Evolutionary conservation across 345 rosid genomes (phyloP), one percentile per base, ranked within the genome.

Genomic region (Dipteronia sinensis): DNA sequence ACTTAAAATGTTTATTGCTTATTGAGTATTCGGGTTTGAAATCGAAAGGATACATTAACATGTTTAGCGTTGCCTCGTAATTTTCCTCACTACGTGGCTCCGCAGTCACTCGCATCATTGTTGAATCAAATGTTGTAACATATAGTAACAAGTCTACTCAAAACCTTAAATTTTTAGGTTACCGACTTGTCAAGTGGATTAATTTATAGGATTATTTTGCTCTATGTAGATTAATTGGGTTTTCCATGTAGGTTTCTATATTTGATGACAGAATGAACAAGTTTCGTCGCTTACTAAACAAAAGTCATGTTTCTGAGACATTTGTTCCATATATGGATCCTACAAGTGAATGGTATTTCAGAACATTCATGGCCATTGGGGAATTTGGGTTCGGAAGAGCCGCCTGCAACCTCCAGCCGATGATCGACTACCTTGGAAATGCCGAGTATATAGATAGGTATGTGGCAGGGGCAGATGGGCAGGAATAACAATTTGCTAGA

Each of bases 271-370:
- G 44, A 55, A 59, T 63, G 49, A 79, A 84, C 67, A 83, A 74
- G 49, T 80, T 47, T 53, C 86, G 91, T 3, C 73, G 69, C 40
- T 91, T 94, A 47, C 64, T 92, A 15, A 90, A 90, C 17, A 90
- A 78, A 82, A 95, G 93, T 19, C 92, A 90, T 75, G 83, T 90
- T 29, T 89, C 97, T 3, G 97, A 94, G 86, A 88, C 94, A 17
- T 94, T 91, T 74, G 98, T 94, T 27, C 98, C 95, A 0, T 92
- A 92, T 40, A 90, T 89, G 94, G 95, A 94, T 81, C 95, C 94
- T 1, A 89, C 92, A 0, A 83, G 55, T 27, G 98, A 90, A 22
- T 94, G 98, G 95, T 94, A 92, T 78, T 94, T 59, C 29, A 86
- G 87, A 77, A 94, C 97, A 0, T 94, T 88, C 77, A 89, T 92